Evolutionary conservation across 2,329 filamentous ascomycete species (phyloP), one percentile per base, ranked within the genome.

Genomic region (Acrocalymma vagum): DNA sequence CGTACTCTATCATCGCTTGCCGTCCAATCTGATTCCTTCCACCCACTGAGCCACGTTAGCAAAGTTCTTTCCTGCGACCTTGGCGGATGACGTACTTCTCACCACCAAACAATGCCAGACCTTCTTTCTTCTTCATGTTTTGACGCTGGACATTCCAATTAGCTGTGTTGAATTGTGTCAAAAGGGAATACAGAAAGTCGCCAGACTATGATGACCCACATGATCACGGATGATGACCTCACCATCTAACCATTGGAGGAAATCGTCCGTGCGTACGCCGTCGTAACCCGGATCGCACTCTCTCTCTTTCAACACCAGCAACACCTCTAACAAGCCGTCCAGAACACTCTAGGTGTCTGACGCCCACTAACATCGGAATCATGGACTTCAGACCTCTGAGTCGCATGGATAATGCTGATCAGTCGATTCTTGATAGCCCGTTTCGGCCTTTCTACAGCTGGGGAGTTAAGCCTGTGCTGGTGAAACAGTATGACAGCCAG

Each of bases 1-100:
- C 88, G 83, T n/a, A 93, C 87, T 20, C 84, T 78, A 68, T 93
- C 89, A 65, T 93, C 87, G 37, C 82, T 85, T 10, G 82, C 75
- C 6, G 80, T 84, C 87, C 87, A 93, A 49, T 82, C 77, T 34
- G 72, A 65, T 1, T 75, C 62, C 15, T 75, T 68, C 85, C 86
- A 89, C 15, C 74, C 73, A 43, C 82, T 86, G 63, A 20, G 6
- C 25, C 25, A 27, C 13, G 28, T 51, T 46, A 36, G 48, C 30
- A 31, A 10, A 18, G 10, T 10, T 17, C 7, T n/a, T 25, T 13
- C 23, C 8, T 6, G 13, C 11, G 28, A 9, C 5, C 18, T 9
- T 16, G 15, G 13, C 13, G 31, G 15, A 18, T 5, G 18, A 31
- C 42, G 47, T 55, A 66, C 66, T 54, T 49, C 3, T 56, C 45